A percentile compares a stretch with the other conserved stretches of the same genome.
Conservation (phyloP, 208 protist species). For the Leptomonas pyrrhocoris region DNA sequence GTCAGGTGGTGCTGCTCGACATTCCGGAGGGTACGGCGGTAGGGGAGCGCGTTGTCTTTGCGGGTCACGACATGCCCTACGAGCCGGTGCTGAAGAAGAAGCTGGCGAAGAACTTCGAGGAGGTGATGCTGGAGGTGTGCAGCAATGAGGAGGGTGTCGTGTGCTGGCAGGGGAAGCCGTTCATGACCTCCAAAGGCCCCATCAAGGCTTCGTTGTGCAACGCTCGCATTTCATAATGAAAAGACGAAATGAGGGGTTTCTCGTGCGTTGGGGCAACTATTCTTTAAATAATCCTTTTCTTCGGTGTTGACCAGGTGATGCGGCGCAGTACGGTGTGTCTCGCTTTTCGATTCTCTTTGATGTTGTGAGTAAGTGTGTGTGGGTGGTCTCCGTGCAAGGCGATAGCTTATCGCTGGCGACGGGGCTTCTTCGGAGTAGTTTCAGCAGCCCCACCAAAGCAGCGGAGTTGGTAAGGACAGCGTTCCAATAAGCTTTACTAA, state of each 20-base stretch:
- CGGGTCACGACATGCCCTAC: constrained; percentile 77
- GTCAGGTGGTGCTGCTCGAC: constrained; percentile 82
- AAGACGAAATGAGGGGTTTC: constrained; percentile 14
- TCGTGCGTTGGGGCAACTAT: neutral
- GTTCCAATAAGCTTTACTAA: too few species aligned
- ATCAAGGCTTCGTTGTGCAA: constrained; percentile 73
- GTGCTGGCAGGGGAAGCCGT: constrained; percentile 71
- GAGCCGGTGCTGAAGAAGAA: constrained; percentile 91
- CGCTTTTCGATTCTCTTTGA: too few species aligned
- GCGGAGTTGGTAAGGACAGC: too few species aligned
- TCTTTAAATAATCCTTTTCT: neutral
- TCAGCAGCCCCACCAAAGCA: too few species aligned
- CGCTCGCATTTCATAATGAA: constrained; percentile 66
- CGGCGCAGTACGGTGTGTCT: too few species aligned
- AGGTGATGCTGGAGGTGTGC: constrained; percentile 73
- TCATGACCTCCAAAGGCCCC: constrained; percentile 63
- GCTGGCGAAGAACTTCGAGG: constrained; percentile 90
- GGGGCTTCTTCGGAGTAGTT: too few species aligned
- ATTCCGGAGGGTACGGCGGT: constrained; percentile 83
- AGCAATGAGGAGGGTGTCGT: constrained; percentile 78
- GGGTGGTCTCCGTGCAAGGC: too few species aligned
- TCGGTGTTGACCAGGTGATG: neutral
- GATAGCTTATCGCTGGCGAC: too few species aligned
- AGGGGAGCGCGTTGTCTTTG: constrained; percentile 90
- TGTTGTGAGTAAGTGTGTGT: too few species aligned